Conservation (phyloP, 306 rosid genomes). For the Ziziphus jujuba region DNA sequence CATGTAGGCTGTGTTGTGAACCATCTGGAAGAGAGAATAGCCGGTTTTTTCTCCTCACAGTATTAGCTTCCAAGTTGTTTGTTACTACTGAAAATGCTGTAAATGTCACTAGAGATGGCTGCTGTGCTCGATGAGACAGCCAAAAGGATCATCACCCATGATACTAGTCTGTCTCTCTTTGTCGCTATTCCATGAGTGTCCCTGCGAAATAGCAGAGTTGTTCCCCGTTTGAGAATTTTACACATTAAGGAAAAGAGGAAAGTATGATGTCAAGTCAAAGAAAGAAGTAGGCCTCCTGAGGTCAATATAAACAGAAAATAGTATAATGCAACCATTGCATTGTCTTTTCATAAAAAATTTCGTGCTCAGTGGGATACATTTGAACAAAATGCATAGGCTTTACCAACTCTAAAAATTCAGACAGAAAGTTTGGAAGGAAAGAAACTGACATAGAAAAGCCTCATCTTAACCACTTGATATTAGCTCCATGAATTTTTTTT, state of each 20-base stretch:
- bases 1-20: not conserved
- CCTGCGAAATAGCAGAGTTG: slow-evolving; percentile 32
- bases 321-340: not conserved
- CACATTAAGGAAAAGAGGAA: not conserved
- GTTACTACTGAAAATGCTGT: slow-evolving; percentile 37
- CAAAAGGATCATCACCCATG: slow-evolving; percentile 61
- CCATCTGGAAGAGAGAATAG: slow-evolving; percentile 1
- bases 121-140: slow-evolving; percentile 60
- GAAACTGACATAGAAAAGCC: not conserved
- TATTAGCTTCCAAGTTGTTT: slow-evolving; percentile 32
- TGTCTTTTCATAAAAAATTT: not conserved
- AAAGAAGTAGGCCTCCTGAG: not conserved
- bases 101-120: slow-evolving; percentile 62
- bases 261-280: not conserved
- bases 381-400: not conserved
- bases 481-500: not conserved
- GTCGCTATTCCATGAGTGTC: slow-evolving; percentile 63
- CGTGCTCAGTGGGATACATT: not conserved
- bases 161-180: slow-evolving; percentile 46
- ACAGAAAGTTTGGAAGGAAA: not conserved
- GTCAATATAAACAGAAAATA: not conserved
- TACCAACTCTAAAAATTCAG: not conserved
- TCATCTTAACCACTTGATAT: not conserved
- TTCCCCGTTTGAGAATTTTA: slow-evolving; percentile 1
- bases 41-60: not conserved